These are phyloP conservation scores for Eutrema japonicum DNA, from an alignment of 345 rosid species.

Conservation along the genomic window DNA sequence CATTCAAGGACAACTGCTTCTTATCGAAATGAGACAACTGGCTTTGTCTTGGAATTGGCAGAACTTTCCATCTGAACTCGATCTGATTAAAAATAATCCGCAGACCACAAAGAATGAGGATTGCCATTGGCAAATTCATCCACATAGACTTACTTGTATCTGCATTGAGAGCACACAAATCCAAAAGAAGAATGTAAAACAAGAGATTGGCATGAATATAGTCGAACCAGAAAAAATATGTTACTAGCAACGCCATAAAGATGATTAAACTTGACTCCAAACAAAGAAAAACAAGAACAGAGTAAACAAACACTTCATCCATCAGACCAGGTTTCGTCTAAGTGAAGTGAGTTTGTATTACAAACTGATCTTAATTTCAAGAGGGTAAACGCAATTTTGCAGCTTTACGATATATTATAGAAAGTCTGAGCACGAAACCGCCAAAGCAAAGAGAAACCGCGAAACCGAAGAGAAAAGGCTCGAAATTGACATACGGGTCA, in stretches of 20 bases:
- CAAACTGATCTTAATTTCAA: background rate
- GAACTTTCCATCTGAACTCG: slow-evolving; percentile 77
- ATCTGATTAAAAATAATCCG: slow-evolving; percentile 65
- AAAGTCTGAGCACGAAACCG: too few relatives aligned
- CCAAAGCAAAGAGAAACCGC: too few relatives aligned
- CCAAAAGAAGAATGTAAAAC: too few relatives aligned
- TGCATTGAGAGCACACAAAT: slow-evolving; percentile 37
- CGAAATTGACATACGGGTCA: slow-evolving; percentile 67
- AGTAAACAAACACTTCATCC: slow-evolving; percentile 21
- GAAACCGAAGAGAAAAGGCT: background rate
- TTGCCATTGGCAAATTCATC: slow-evolving; percentile 91
- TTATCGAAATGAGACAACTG: slow-evolving; percentile 65
- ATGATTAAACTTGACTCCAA: slow-evolving; percentile 15
- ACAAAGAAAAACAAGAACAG: slow-evolving; percentile 9
- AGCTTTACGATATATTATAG: background rate
- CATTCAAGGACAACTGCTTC: slow-evolving; percentile 79
- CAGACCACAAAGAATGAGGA: slow-evolving; percentile 55
- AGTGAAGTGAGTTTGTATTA: slow-evolving; percentile 4
- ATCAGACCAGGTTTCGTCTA: slow-evolving; percentile 6
- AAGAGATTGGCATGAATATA: background rate
- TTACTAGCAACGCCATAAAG: background rate
- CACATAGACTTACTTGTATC: slow-evolving; percentile 95
- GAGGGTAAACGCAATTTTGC: background rate
- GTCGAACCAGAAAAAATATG: background rate
- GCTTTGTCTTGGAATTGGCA: slow-evolving; percentile 34